Conservation (phyloP, 768 basidiomycete genomes). For the Tephrocybe rancida region DNA sequence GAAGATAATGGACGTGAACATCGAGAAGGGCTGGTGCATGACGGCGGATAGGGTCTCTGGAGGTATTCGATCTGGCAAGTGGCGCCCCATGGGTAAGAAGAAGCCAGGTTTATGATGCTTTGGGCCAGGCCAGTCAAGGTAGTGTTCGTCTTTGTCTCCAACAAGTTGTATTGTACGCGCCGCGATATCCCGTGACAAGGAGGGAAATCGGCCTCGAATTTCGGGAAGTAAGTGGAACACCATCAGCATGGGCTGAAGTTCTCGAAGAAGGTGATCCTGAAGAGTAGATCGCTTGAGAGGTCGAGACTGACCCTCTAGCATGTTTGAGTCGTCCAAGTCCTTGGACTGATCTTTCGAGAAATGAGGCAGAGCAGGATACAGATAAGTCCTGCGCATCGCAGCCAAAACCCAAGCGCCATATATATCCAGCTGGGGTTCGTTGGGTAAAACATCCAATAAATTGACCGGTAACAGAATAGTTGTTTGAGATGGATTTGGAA, state of each 20-base stretch:
- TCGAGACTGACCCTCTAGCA: not conserved
- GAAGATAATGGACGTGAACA: conserved; percentile 1
- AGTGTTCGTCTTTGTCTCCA: not conserved
- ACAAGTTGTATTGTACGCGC: not conserved
- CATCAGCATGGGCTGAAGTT: conserved; percentile 4
- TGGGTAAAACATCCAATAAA: not conserved
- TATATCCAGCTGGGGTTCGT: not conserved
- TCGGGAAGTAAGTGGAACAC: not conserved
- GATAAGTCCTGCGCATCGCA: not conserved
- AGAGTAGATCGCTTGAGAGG: conserved; percentile 1
- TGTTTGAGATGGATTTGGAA: not conserved
- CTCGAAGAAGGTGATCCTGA: conserved; percentile 1
- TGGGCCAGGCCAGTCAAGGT: not conserved
- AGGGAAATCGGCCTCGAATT: not conserved
- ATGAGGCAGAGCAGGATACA: conserved; percentile 4
- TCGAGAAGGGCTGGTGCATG: not conserved
- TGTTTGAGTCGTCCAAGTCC: not conserved
- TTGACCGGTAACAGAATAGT: not conserved
- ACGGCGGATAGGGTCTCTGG: not conserved
- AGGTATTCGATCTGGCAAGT: not conserved
- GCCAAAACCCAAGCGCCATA: not conserved
- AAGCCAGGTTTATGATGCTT: conserved; percentile 3
- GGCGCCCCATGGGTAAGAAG: conserved; percentile 4
- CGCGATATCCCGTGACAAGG: not conserved
- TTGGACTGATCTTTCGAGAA: not conserved